These are phyloP conservation scores for Logfia minima DNA, from an alignment of 129 eudicot genomes.

Conservation along the genomic window DNA sequence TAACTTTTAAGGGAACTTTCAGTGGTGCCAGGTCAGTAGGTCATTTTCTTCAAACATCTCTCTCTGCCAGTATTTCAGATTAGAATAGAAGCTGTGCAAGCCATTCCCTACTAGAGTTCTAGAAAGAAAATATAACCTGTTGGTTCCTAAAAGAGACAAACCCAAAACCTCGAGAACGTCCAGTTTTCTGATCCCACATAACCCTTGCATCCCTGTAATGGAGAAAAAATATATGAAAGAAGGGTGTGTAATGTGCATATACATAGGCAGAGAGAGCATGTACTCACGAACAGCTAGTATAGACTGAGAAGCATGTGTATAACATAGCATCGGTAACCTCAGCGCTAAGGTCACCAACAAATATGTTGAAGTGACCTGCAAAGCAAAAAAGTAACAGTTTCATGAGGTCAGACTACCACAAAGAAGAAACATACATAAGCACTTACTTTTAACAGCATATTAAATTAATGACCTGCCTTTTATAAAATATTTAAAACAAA, in stretches of 20 bases:
- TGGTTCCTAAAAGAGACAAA: conserved; percentile 86
- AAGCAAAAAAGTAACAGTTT: conserved; percentile 24
- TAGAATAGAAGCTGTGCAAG: not conserved
- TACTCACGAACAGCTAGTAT: conserved; percentile 87
- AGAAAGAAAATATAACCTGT: conserved; percentile 43
- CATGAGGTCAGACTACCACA: conserved; percentile 8
- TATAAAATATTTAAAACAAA: not conserved
- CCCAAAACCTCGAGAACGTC: conserved; percentile 88
- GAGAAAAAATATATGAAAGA: not conserved
- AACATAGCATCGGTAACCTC: conserved; percentile 96
- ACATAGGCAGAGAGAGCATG: not conserved
- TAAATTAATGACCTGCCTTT: not conserved
- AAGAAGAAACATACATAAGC: not conserved
- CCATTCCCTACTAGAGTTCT: not conserved
- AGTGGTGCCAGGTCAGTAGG: too few species aligned
- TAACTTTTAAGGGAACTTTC: too few species aligned
- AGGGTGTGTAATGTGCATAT: not conserved
- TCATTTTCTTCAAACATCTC: too few species aligned
- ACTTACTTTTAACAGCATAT: not conserved
- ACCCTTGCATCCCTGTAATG: conserved; percentile 79
- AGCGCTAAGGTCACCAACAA: conserved; percentile 99
- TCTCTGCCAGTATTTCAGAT: too few species aligned
- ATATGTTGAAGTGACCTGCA: conserved; percentile 86
- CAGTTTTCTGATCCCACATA: conserved; percentile 95
- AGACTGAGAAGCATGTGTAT: conserved; percentile 85